Conservation (phyloP, 305 asterid genomes). For the Coffea humblotiana region DNA sequence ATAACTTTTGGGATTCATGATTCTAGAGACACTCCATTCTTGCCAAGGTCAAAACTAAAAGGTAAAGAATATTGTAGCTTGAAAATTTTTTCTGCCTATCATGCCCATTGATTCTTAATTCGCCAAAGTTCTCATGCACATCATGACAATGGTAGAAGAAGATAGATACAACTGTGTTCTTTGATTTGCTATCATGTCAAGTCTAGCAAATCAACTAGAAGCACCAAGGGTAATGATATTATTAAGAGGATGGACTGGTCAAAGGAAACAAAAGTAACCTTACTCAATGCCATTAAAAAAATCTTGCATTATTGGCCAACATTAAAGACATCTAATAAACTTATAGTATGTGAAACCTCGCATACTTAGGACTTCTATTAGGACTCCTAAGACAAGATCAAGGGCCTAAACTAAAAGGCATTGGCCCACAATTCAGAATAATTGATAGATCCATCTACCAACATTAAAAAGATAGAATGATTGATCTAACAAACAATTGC, state of each 20-base stretch:
- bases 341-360: not conserved
- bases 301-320: not conserved
- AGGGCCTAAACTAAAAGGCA: not conserved
- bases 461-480: constrained; percentile 12
- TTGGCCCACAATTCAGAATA: not conserved
- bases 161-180: not conserved
- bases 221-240: not conserved
- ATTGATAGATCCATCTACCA: not conserved
- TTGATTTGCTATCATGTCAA: not conserved
- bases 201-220: constrained; percentile 6
- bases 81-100: not conserved
- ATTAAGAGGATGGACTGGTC: not conserved
- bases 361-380: not conserved
- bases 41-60: not conserved
- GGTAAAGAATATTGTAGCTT: not conserved
- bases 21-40: not conserved
- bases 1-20: not conserved
- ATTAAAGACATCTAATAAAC: not conserved
- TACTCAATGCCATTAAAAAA: not conserved
- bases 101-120: not conserved
- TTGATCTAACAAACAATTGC: constrained; percentile 8
- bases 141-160: not conserved
- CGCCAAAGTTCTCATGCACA: not conserved
- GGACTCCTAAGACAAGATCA: not conserved
- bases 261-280: constrained; percentile 8